These are phyloP conservation scores for Lactarius pseudohatsudake DNA, from an alignment of 768 basidiomycete genomes.

Conservation along the genomic window DNA sequence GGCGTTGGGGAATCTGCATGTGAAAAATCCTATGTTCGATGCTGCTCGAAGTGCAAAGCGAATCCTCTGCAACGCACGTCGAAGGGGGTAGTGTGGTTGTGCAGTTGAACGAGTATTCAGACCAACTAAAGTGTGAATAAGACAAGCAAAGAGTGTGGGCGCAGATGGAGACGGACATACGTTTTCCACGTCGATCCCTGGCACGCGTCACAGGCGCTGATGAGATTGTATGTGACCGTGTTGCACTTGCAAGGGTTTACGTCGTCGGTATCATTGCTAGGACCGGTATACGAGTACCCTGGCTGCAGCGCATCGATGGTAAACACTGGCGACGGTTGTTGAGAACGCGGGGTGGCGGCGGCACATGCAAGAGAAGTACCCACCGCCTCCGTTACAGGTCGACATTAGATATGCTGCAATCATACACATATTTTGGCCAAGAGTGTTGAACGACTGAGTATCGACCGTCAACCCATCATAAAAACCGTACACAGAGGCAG, in stretches of 20 bases:
- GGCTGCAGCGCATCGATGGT: neutral
- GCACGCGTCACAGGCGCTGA: slow-evolving; percentile 26
- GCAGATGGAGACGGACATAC: neutral
- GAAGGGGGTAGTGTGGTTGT: neutral
- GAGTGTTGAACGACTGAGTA: slow-evolving; percentile 9
- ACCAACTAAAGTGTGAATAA: neutral
- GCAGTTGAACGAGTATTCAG: slow-evolving; percentile 6
- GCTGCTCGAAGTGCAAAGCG: neutral
- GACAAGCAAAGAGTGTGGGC: too few relatives aligned
- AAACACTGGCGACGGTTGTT: slow-evolving; percentile 8
- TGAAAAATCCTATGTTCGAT: neutral
- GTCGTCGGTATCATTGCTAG: neutral
- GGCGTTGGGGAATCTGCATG: slow-evolving; percentile 10
- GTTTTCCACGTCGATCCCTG: neutral
- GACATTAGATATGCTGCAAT: slow-evolving; percentile 14
- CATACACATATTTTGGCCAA: slow-evolving; percentile 15
- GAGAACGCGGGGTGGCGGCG: neutral
- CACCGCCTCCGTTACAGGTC: slow-evolving; percentile 17
- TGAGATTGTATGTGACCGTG: slow-evolving; percentile 13
- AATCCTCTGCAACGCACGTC: slow-evolving; percentile 7
- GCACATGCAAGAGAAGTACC: neutral
- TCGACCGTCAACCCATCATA: neutral
- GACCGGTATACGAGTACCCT: too few relatives aligned
- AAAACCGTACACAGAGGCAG: neutral
- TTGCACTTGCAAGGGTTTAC: slow-evolving; percentile 19